Conservation (phyloP, 2,329 filamentous ascomycete genomes). For the Lizonia empirigonia region DNA sequence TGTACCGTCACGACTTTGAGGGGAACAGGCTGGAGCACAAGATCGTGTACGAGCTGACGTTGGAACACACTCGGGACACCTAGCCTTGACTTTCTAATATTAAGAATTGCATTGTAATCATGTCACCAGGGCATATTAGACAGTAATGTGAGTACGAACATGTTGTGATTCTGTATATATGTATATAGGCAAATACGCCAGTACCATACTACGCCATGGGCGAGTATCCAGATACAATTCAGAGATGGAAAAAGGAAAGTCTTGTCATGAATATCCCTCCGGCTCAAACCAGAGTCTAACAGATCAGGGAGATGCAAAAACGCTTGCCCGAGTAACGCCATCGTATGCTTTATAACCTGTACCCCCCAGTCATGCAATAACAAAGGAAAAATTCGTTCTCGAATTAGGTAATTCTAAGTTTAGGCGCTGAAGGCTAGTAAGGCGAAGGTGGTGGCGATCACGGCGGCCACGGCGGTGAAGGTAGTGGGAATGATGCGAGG, state of each 20-base stretch:
- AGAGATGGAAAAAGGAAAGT: not conserved
- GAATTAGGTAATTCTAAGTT: constrained; percentile 9
- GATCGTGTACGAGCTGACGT: constrained; percentile 28
- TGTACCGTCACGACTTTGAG: constrained; percentile 31
- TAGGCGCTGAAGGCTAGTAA: constrained; percentile 8
- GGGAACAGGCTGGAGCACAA: constrained; percentile 31
- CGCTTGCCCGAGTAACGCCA: constrained; percentile 12
- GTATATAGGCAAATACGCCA: not conserved
- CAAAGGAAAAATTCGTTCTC: constrained; percentile 12
- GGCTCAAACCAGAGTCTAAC: not conserved
- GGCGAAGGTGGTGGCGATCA: constrained; percentile 17
- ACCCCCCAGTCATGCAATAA: constrained; percentile 10
- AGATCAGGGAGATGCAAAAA: constrained; percentile 1
- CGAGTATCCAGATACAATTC: constrained; percentile 5
- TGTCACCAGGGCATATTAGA: not conserved
- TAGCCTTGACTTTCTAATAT: not conserved
- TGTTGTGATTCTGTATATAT: constrained; percentile 7
- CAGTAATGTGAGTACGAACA: not conserved
- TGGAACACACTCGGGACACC: not conserved
- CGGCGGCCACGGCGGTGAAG: constrained; percentile 17
- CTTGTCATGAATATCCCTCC: constrained; percentile 8
- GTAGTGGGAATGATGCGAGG: constrained; percentile 16
- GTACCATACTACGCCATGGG: constrained; percentile 8
- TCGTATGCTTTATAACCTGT: constrained; percentile 15
- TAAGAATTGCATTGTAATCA: not conserved